Evolutionary conservation across 257 asterid genomes (phyloP).

Genomic region (Nicotiana tomentosiformis): DNA sequence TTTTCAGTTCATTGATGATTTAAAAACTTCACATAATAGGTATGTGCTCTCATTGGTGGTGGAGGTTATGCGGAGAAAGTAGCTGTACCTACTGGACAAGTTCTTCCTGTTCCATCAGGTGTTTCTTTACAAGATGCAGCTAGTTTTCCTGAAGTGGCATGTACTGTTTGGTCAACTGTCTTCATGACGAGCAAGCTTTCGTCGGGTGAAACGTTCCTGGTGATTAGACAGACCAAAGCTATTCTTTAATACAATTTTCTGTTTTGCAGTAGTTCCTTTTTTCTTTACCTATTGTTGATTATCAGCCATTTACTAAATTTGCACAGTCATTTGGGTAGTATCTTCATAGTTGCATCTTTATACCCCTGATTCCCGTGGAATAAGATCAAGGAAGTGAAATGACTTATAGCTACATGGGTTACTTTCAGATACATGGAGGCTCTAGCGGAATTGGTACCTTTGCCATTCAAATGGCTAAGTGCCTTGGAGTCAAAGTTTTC

Average conservation of each 20-base stretch:
- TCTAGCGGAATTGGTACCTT: conserved; percentile 98
- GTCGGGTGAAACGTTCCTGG: conserved; percentile 81
- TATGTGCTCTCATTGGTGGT: conserved; percentile 89
- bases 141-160: conserved; percentile 87
- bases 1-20: background rate
- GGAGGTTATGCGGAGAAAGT: conserved; percentile 98
- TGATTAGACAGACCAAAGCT: conserved; percentile 16
- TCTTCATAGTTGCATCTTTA: background rate
- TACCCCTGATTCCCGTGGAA: background rate
- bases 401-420: background rate
- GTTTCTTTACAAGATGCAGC: conserved; percentile 94
- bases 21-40: conserved; percentile 29
- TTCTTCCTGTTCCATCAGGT: conserved; percentile 79
- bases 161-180: conserved; percentile 96
- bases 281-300: background rate
- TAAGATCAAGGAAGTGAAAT: background rate
- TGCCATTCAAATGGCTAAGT: conserved; percentile 89
- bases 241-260: background rate
- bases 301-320: background rate
- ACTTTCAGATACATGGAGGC: conserved; percentile 88
- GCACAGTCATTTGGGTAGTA: background rate
- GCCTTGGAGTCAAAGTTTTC: conserved; percentile 65
- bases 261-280: background rate
- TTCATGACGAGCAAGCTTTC: conserved; percentile 82
- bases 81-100: conserved; percentile 74